A percentile compares a stretch with the other conserved stretches of the same genome.
phyloP scores from a whole-genome alignment of 129 eudicot species.

The Logfia minima region DNA sequence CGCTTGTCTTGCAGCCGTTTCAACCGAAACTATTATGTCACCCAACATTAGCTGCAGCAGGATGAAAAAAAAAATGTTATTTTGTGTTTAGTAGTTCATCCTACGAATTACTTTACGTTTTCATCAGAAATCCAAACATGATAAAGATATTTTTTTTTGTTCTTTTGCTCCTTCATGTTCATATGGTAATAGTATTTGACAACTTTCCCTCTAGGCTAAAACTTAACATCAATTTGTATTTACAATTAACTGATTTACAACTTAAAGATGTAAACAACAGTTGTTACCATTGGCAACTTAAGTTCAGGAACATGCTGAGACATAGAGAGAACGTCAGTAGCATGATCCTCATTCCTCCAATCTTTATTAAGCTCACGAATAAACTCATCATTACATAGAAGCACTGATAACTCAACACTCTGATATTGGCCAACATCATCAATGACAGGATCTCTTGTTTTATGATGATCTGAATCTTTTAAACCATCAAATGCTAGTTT shows the following conservation, averaged over 20 bases:
- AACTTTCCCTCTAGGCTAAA: constrained; percentile 6
- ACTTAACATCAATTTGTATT: not conserved
- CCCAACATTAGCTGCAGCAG: constrained; percentile 92
- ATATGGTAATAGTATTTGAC: not conserved
- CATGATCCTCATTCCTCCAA: constrained; percentile 86
- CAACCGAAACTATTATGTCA: constrained; percentile 84
- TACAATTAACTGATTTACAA: not conserved
- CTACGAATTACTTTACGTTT: not conserved
- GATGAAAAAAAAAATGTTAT: constrained; percentile 27
- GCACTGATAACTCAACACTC: constrained; percentile 74
- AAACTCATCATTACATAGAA: constrained; percentile 87
- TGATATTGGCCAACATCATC: constrained; percentile 74
- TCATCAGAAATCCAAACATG: not conserved
- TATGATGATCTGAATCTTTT: constrained; percentile 52
- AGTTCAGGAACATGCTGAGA: constrained; percentile 97
- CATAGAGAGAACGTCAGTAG: constrained; percentile 99
- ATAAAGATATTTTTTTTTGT: not conserved
- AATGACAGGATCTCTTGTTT: constrained; percentile 71
- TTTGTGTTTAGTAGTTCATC: constrained; percentile 6
- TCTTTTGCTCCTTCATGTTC: not conserved
- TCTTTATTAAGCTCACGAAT: constrained; percentile 80
- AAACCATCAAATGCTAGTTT: constrained; percentile 62
- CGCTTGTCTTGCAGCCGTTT: constrained; percentile 92
- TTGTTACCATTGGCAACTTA: constrained; percentile 67
- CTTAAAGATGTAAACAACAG: not conserved